Evolutionary conservation across 257 asterid species (phyloP), one percentile per base, ranked within the genome.

Genomic region (Eucommia ulmoides): DNA sequence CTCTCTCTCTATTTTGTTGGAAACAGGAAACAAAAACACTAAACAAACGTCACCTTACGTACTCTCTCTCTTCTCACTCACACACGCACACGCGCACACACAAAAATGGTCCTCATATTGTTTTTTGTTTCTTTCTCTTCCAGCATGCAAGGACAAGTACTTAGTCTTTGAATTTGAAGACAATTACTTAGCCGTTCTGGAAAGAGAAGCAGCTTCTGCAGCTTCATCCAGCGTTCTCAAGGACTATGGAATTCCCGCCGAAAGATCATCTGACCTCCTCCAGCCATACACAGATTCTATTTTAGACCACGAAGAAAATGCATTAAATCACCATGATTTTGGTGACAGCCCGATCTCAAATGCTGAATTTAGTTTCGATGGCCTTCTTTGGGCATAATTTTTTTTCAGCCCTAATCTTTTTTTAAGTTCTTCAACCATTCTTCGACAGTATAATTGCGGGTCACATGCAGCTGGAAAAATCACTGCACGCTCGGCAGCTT

Each of bases 181-280:
- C 78, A 78, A 80, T 64, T 69, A 71, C 55, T 64, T 85, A 69
- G 86, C 76, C 0, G 96, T 82, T 58, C 58, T 89, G 79, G 87
- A 82, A 68, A 85, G 83, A 63, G 88, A 80, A 68, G 66, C 77
- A 14, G 82, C 91, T 45, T 41, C 70, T 45, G 67, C 82, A 50
- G 79, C 94, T 55, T 82, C 98, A 5, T 46, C 78, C 59, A 62
- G 74, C 66, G 70, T 89, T 45, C 94, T 89, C 58, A 82, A 75
- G 68, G 88, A 74, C 67, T 89, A 85, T 19, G 93, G 94, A 29
- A 85, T 89, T 69, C 94, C 98, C 55, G 74, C 86, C 7, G 84
- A 67, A 74, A 83, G 96, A 72, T 85, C 96, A 1, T 46, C 67
- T 0, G 96, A 82, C 72, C 92, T 89, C 19, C 52, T 53, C 47